Evolutionary conservation across 345 rosid genomes (phyloP), one percentile per base, ranked within the genome.

Genomic region (Lumnitzera littorea): DNA sequence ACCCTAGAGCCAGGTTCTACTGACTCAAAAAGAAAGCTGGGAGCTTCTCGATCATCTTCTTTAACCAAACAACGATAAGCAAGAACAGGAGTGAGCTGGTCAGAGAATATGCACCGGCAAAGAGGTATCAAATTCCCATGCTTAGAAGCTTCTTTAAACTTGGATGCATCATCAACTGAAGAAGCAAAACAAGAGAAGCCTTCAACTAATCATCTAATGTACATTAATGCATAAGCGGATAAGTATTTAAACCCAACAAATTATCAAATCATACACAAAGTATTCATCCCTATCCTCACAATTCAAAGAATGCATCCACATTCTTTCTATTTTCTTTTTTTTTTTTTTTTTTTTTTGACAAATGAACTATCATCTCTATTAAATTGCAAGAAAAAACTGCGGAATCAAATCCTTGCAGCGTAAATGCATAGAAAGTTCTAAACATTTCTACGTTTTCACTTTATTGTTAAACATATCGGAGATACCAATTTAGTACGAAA

Each of bases 31-130:
- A 87, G 91, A 70, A 94, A 94, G 70, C 96, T 87, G 0, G 99
- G 96, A 57, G 90, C 82, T 47, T 94, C 97, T 43, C 81, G 77
- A 58, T 94, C 95, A 57, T 90, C 90, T 70, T 82, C 96, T 64
- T 71, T 72, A n/a, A 87, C 97, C 69, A 94, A 58, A 72, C 99
- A 94, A 46, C 97, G 84, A 60, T 87, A 90, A 50, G 95, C 99
- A 60, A 83, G 71, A 55, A 94, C 86, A 0, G 96, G 99, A 56
- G 91, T 94, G 13, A 90, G 90, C 60, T 85, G 96, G 69, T 94
- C 99, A 2, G 90, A 77, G 80, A 90, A 94, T 56, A 94, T 78
- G 61, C 90, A 86, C 0, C 74, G 73, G 62, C 75, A 83, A 24
- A 94, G 74, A 0, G 95, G 96, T n/a, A 90, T 74, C 16, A 94